These are phyloP conservation scores for Lasiosphaeria miniovina DNA, from an alignment of 495 filamentous ascomycete genomes.

Conservation along the genomic window DNA sequence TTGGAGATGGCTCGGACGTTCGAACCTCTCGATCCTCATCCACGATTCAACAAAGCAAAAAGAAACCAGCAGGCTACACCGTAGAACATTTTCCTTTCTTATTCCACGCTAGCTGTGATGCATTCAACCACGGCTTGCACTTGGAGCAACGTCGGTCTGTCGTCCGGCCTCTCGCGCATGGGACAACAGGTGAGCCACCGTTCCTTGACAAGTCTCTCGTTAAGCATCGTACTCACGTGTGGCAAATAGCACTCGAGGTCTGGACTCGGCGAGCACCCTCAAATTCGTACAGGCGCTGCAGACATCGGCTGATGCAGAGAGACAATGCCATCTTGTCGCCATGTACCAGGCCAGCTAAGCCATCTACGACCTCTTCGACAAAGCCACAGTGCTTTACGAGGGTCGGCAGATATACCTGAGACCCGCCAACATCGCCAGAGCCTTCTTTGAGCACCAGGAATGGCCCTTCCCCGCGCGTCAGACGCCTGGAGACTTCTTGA, in stretches of 20 bases:
- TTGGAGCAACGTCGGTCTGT: background rate
- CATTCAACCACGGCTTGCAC: background rate
- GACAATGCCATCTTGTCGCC: slow-evolving; percentile 57
- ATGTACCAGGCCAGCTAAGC: slow-evolving; percentile 73
- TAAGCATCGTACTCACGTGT: no score
- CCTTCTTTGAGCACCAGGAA: slow-evolving; percentile 59
- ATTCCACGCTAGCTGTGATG: no score
- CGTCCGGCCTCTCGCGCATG: background rate
- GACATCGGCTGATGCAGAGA: slow-evolving; percentile 48
- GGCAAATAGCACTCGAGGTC: slow-evolving; percentile 41
- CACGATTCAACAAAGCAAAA: no score
- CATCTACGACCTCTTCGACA: slow-evolving; percentile 65
- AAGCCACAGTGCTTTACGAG: slow-evolving; percentile 60
- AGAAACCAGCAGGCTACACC: no score
- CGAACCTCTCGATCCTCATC: no score
- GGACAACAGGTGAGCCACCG: slow-evolving; percentile 41
- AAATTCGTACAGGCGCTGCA: slow-evolving; percentile 49
- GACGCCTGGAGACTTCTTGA: slow-evolving; percentile 75
- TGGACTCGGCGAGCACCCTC: slow-evolving; percentile 50
- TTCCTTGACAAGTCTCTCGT: no score
- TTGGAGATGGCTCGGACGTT: no score
- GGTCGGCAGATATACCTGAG: slow-evolving; percentile 67
- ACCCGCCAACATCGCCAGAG: slow-evolving; percentile 48
- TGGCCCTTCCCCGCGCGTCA: slow-evolving; percentile 63
- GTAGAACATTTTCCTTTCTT: no score